Conservation (phyloP, 331 rosid genomes). For the Prunus yedoensis region DNA sequence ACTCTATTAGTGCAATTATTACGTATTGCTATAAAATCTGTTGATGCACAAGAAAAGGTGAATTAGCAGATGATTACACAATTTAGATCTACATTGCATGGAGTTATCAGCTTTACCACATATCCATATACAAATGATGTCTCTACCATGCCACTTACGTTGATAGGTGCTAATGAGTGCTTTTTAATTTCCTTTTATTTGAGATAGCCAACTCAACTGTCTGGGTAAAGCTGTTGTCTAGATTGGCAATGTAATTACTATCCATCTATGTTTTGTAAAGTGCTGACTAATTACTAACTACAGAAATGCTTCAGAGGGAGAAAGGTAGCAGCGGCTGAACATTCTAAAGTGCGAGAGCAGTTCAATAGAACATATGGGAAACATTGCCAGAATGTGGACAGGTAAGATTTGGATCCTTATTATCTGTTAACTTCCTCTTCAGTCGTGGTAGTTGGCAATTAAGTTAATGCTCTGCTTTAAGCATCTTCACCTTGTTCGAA, state of each 20-base stretch:
- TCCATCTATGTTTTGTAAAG: constrained; percentile 28
- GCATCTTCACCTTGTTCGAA: constrained; percentile 18
- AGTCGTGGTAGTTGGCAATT: not conserved
- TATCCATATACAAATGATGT: not conserved
- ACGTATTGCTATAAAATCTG: not conserved
- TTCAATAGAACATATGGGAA: constrained; percentile 59
- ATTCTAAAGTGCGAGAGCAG: constrained; percentile 61
- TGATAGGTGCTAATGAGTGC: not conserved
- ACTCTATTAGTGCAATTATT: not conserved
- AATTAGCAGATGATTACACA: not conserved
- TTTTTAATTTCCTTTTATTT: not conserved
- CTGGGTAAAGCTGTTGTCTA: not conserved
- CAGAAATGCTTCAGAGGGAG: constrained; percentile 99
- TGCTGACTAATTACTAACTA: constrained; percentile 57
- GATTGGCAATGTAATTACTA: constrained; percentile 12
- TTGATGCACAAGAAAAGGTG: constrained; percentile 2
- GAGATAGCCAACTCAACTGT: not conserved
- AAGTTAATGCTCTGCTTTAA: not conserved
- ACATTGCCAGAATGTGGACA: constrained; percentile 61
- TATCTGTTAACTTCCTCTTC: constrained; percentile 19
- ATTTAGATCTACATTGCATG: not conserved
- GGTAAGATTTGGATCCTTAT: constrained; percentile 43
- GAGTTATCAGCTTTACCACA: not conserved
- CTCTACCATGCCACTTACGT: not conserved
- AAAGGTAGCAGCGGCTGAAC: constrained; percentile 62